Percentiles rank a stretch among this genome's conserved stretches.
These are phyloP conservation scores for Camelina neglecta DNA, from an alignment of 345 rosid species.

Conservation along the genomic window DNA sequence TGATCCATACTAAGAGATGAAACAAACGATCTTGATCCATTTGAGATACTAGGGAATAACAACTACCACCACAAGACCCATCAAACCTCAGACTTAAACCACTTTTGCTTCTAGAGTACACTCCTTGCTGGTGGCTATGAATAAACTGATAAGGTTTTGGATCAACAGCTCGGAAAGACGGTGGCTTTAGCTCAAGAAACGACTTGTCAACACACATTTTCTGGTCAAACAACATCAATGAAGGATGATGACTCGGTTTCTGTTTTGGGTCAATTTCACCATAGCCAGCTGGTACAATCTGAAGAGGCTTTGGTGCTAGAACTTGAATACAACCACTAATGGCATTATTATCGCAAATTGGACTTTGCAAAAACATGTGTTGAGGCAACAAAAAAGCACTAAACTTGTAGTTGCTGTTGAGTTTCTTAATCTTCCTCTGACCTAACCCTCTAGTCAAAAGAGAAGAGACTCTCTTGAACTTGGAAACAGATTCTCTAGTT, in stretches of 20 bases:
- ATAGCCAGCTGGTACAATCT: constrained; percentile 47
- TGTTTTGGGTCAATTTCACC: constrained; percentile 37
- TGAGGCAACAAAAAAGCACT: constrained; percentile 56
- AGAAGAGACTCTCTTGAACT: constrained; percentile 63
- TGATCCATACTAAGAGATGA: constrained; percentile 72
- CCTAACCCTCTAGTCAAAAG: constrained; percentile 51
- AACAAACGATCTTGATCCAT: constrained; percentile 65
- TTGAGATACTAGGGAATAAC: constrained; percentile 54
- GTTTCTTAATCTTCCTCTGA: constrained; percentile 57
- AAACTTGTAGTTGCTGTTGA: constrained; percentile 42
- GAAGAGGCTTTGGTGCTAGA: constrained; percentile 68
- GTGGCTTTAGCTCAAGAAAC: constrained; percentile 51
- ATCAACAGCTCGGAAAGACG: constrained; percentile 43
- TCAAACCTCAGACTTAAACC: constrained; percentile 65
- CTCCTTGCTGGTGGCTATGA: constrained; percentile 55
- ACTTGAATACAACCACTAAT: constrained; percentile 29
- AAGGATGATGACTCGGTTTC: constrained; percentile 30
- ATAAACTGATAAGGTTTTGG: constrained; percentile 45
- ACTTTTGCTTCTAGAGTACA: constrained; percentile 51
- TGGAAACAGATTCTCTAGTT: constrained; percentile 58
- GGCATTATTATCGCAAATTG: constrained; percentile 34
- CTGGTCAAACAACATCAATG: constrained; percentile 30
- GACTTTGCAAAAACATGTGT: constrained; percentile 59
- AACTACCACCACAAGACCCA: constrained; percentile 47
- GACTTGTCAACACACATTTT: constrained; percentile 52